A percentile compares a stretch with the other conserved stretches of the same genome.
Evolutionary conservation across 495 filamentous ascomycete genomes (phyloP).

Genomic region (Pyrenula aspistea): DNA sequence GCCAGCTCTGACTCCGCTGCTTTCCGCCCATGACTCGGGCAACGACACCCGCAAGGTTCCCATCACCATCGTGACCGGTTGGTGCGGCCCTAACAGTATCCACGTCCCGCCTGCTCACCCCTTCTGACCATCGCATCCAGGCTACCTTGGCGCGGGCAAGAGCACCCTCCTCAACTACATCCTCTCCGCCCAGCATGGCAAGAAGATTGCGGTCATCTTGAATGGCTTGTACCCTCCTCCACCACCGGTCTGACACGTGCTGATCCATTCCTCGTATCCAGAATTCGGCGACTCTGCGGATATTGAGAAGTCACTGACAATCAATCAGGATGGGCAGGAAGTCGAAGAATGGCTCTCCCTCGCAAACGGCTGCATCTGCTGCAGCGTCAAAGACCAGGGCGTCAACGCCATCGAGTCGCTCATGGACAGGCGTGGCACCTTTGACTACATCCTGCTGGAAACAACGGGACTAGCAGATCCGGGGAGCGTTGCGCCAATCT

Average conservation of each 20-base stretch:
- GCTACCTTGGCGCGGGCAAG: slow-evolving; percentile 89
- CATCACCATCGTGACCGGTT: slow-evolving; percentile 90
- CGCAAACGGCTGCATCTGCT: slow-evolving; percentile 95
- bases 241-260: slow-evolving; percentile 3
- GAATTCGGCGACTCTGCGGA: slow-evolving; percentile 93
- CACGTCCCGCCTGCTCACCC: not conserved
- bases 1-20: slow-evolving; percentile 12
- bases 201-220: slow-evolving; percentile 94
- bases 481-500: slow-evolving; percentile 87
- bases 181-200: slow-evolving; percentile 83
- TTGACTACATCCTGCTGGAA: slow-evolving; percentile 97
- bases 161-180: slow-evolving; percentile 96
- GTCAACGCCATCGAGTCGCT: slow-evolving; percentile 89
- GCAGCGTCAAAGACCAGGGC: slow-evolving; percentile 90
- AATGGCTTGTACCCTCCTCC: slow-evolving; percentile 49
- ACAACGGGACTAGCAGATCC: slow-evolving; percentile 94
- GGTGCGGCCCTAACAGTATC: slow-evolving; percentile 6
- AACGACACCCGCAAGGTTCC: slow-evolving; percentile 59
- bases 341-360: slow-evolving; percentile 93
- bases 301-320: slow-evolving; percentile 86
- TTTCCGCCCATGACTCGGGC: slow-evolving; percentile 29
- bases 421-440: slow-evolving; percentile 87
- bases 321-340: slow-evolving; percentile 73
- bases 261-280: slow-evolving; percentile 20
- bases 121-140: slow-evolving; percentile 21